phyloP scores from a whole-genome alignment of 2,329 filamentous ascomycete species.

The Helotiales sp. region DNA sequence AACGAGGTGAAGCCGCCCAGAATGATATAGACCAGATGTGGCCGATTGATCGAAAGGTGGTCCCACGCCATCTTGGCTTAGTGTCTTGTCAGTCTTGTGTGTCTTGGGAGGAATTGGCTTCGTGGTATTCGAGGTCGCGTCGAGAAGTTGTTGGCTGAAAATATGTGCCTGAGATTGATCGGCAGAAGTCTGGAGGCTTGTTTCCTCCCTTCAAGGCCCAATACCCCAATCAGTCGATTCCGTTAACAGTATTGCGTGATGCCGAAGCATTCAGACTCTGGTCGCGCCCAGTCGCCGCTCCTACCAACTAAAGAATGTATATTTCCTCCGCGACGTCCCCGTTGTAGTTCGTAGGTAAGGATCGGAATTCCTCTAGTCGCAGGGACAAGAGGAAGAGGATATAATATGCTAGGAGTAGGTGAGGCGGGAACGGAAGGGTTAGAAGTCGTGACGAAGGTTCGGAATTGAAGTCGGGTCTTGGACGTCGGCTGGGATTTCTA shows the following conservation, averaged over 20 bases:
- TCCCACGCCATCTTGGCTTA: slow-evolving; percentile 68
- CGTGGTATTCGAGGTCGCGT: slow-evolving; percentile 1
- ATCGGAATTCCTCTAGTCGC: slow-evolving; percentile 10
- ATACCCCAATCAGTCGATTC: slow-evolving; percentile 37
- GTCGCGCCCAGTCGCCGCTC: slow-evolving; percentile 51
- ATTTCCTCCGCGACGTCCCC: background rate
- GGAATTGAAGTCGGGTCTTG: background rate
- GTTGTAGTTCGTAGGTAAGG: background rate
- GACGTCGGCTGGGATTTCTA: background rate
- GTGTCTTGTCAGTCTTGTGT: background rate
- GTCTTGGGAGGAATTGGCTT: slow-evolving; percentile 4
- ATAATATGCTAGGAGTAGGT: background rate
- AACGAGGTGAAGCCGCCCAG: slow-evolving; percentile 94
- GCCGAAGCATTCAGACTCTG: slow-evolving; percentile 45
- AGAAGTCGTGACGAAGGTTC: slow-evolving; percentile 6
- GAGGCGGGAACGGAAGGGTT: background rate
- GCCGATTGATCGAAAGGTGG: slow-evolving; percentile 83
- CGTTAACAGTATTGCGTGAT: slow-evolving; percentile 31
- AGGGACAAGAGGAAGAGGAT: slow-evolving; percentile 2
- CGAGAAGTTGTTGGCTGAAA: background rate
- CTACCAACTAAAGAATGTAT: slow-evolving; percentile 15
- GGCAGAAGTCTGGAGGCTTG: background rate
- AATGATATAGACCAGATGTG: slow-evolving; percentile 98
- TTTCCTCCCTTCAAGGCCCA: slow-evolving; percentile 14
- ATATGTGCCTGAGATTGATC: background rate